A percentile compares a stretch with the other conserved stretches of the same genome.
Conservation (phyloP, 306 rosid species). For the Phaseolus lunatus region DNA sequence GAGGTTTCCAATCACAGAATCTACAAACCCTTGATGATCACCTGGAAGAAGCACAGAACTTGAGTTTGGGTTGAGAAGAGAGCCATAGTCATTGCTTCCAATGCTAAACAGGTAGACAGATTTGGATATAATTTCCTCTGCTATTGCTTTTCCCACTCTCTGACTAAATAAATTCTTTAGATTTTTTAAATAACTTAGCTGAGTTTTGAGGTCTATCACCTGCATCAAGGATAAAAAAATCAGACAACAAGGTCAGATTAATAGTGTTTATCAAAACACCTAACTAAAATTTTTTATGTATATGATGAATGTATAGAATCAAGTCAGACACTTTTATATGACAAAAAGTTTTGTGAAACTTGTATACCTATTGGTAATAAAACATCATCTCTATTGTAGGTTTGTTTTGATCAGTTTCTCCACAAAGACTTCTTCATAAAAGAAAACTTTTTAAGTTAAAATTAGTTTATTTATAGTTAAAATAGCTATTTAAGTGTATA, state of each 20-base stretch:
- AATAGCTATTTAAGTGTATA: no score
- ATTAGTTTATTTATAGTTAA: no score
- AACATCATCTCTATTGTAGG: no score
- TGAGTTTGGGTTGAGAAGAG: neutral
- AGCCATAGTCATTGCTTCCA: conserved; percentile 51
- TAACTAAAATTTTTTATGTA: no score
- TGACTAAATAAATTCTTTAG: conserved; percentile 42
- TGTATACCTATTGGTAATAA: no score
- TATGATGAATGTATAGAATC: no score
- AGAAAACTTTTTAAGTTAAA: no score
- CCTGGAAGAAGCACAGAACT: neutral
- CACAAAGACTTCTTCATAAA: no score
- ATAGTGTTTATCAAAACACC: no score
- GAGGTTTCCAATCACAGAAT: conserved; percentile 56
- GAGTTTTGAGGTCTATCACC: conserved; percentile 56
- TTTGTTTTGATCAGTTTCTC: no score
- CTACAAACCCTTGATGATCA: conserved; percentile 36
- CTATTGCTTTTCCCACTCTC: conserved; percentile 49
- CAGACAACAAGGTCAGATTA: neutral
- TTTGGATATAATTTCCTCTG: conserved; percentile 44
- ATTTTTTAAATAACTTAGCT: conserved; percentile 52
- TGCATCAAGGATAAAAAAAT: conserved; percentile 12
- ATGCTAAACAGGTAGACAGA: conserved; percentile 59
- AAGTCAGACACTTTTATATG: no score
- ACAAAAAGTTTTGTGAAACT: no score